Base-by-base conservation (phyloP, 2,329 filamentous ascomycete genomes). In the Calonectria ilicicola region DNA sequence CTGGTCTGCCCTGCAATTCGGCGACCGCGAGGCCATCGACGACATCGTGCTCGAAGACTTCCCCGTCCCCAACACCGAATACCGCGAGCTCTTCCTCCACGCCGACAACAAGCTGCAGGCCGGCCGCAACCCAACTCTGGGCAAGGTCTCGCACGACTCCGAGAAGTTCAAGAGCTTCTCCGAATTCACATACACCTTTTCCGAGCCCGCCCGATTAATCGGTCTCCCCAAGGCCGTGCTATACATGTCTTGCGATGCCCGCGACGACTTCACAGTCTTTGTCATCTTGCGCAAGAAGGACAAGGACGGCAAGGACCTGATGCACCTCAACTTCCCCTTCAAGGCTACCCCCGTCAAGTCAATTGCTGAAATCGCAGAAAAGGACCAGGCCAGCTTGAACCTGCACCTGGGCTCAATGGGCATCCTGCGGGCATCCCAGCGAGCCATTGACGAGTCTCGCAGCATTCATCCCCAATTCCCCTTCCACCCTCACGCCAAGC, bases 211-310 rank as follows among this genome's bases (percentile, higher is more conserved):
- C 0, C 79, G 83, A 5, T 75, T 89, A 1, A 83, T 87, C n/a
- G 87, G 87, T 1, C 77, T 87, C 0, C 83, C 87, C 9, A 89
- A 88, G 75, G 85, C 86, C 0, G 77, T 85, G 0, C 77, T 89
- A 0, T 87, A 86, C 78, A 84, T 89, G 80, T 86, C 84, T 0
- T 85, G 82, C 69, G 76, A 80, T 2, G 81, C 83, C 15, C 77
- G 80, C 17, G 82, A 89, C 63, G 87, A 89, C 70, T 83, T 89
- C 71, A 83, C 81, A 27, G 83, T 87, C 1, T 88, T 84, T 63
- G 80, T 87, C 5, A 82, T 85, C 9, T 65, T 89, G 4, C 81
- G 85, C 8, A 89, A 89, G 76, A 76, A 82, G 19, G 85, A 86
- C 58, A 82, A 79, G 15, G 75, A 84, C 5, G 86, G 87, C 1